Evolutionary conservation across 2,329 filamentous ascomycete genomes (phyloP), one percentile per base, ranked within the genome.

Genomic region (Nigrospora osmanthi): DNA sequence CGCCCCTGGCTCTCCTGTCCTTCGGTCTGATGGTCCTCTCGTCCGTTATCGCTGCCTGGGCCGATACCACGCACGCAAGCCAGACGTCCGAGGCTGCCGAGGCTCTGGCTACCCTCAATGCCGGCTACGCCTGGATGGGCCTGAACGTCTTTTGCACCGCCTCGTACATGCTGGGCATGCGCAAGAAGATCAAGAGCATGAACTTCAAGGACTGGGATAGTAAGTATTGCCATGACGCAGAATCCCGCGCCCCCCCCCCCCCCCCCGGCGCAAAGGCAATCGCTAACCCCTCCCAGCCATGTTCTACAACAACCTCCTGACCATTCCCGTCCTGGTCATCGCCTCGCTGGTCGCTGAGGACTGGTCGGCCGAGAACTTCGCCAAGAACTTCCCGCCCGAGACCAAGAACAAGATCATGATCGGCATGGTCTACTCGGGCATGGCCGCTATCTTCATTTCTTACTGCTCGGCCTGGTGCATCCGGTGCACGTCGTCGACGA

Each of bases 201-300:
- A 96, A 95, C 76, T 97, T 98, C 72, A 96, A 95, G 78, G 93
- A 97, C 66, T 97, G 94, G 75, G 93, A 98, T 67, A 95, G 91
- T 96, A 78, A 70, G 91, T 82, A 30, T 36, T 36, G 12, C 31
- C 45, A 37, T 28, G 39, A 38, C 7, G 15, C 11, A 7, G n/a
- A 14, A 23, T 6, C 19, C 19, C 19, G 19, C 19, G 19, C 19
- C 44, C 23, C 13, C 28, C 9, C 44, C 23, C 13, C 9, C 19
- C 19, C 19, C 44, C 23, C 13, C 28, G 11, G 30, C 11, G 36
- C 28, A 43, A 43, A 30, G 44, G 34, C 19, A 31, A 28, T 16
- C 51, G 39, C 64, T 72, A 56, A 68, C 60, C 40, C 41, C 40
- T 14, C 28, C 3, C 53, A 97, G 91, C 90, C 61, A 98, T 97